Percentiles rank a stretch among this genome's conserved stretches.
Evolutionary conservation across 345 rosid species (phyloP).

Genomic region (Eutrema japonicum): DNA sequence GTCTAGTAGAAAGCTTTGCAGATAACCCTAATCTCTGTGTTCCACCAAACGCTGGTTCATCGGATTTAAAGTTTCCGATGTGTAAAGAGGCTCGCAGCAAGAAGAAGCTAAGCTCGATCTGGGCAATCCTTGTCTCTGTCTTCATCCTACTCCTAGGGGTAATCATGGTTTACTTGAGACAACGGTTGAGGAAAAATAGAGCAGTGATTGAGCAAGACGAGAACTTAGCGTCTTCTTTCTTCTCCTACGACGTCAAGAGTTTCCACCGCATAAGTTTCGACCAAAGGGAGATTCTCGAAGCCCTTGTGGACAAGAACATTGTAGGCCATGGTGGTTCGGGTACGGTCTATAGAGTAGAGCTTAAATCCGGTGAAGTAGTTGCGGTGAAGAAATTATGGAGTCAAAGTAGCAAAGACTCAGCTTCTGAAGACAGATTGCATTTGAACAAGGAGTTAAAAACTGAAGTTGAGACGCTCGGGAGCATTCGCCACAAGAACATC

Average conservation of each 20-base stretch:
- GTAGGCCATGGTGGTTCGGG: conserved; percentile 94
- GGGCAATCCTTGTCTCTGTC: conserved; percentile 66
- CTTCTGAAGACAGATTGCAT: conserved; percentile 54
- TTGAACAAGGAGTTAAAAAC: conserved; percentile 70
- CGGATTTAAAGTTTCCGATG: conserved; percentile 54
- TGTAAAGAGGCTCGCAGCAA: conserved; percentile 55
- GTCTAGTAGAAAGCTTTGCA: conserved; percentile 76
- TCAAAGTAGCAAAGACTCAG: conserved; percentile 55
- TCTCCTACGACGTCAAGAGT: conserved; percentile 75
- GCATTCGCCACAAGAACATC: conserved; percentile 84
- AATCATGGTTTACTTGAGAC: conserved; percentile 62
- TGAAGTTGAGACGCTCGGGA: conserved; percentile 90
- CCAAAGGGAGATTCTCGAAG: conserved; percentile 70
- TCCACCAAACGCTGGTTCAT: conserved; percentile 53
- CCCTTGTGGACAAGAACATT: conserved; percentile 77
- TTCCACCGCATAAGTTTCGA: conserved; percentile 81
- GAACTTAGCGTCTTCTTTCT: conserved; percentile 62
- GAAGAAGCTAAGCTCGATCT: conserved; percentile 60
- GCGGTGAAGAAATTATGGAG: conserved; percentile 91
- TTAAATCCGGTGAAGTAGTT: conserved; percentile 67
- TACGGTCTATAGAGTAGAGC: conserved; percentile 69
- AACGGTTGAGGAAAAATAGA: conserved; percentile 53
- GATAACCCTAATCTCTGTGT: conserved; percentile 88
- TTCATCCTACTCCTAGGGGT: conserved; percentile 57
- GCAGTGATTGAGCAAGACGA: conserved; percentile 62